Percentiles rank a stretch among this genome's conserved stretches.
phyloP scores from a whole-genome alignment of 768 basidiomycete species.

The Panellus pusillus region DNA sequence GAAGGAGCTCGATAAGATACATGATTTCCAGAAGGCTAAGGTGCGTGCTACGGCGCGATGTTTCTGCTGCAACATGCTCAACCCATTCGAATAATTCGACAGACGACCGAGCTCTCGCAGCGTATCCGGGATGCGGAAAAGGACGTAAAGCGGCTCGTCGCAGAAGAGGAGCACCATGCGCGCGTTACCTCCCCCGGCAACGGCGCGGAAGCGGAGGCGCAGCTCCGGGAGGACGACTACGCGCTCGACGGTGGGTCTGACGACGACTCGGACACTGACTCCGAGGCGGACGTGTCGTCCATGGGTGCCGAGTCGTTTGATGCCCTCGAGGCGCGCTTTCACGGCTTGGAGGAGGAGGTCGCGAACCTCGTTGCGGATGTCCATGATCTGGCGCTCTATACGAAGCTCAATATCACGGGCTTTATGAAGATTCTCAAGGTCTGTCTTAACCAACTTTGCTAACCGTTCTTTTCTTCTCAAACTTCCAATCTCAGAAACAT shows the following conservation, averaged over 20 bases:
- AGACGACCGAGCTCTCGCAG: constrained; percentile 80
- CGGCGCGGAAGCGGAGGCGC: constrained; percentile 55
- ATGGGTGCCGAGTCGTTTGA: constrained; percentile 60
- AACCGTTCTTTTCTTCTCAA: neutral
- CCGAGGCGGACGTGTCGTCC: constrained; percentile 46
- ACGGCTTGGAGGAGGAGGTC: constrained; percentile 88
- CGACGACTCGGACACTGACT: constrained; percentile 48
- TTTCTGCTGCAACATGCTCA: neutral
- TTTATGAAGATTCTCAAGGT: constrained; percentile 99
- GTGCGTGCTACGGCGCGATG: constrained; percentile 34
- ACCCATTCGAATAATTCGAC: neutral
- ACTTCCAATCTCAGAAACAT: constrained; percentile 66
- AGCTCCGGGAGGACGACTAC: constrained; percentile 46
- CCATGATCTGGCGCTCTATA: constrained; percentile 87
- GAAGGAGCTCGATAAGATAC: constrained; percentile 88
- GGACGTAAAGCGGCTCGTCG: constrained; percentile 76
- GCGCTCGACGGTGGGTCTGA: constrained; percentile 72
- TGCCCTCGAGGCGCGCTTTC: constrained; percentile 83
- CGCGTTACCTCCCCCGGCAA: neutral
- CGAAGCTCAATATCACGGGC: constrained; percentile 97
- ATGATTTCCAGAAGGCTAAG: constrained; percentile 91
- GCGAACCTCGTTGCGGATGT: constrained; percentile 92
- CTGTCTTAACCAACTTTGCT: neutral
- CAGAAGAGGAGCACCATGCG: constrained; percentile 33
- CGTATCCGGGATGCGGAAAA: constrained; percentile 84